These are phyloP conservation scores for Torulaspora quercuum DNA, from an alignment of 805 yeast genomes.

Conservation along the genomic window DNA sequence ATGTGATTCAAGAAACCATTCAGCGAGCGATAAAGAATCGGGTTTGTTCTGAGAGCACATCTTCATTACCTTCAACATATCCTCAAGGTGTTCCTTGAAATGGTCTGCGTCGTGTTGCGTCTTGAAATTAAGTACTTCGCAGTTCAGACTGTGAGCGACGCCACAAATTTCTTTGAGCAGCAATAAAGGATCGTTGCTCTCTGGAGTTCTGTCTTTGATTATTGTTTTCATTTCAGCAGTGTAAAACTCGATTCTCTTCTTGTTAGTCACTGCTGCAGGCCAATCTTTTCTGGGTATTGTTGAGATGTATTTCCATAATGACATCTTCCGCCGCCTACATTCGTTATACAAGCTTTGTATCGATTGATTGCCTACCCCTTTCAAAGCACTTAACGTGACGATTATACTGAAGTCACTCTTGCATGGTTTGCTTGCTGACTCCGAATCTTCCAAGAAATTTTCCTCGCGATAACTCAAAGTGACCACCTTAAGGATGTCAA, in stretches of 20 bases:
- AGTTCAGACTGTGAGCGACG: slow-evolving; percentile 38
- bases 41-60: slow-evolving; percentile 29
- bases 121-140: slow-evolving; percentile 23
- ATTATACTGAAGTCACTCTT: slow-evolving; percentile 31
- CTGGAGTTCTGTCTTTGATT: slow-evolving; percentile 12
- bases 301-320: slow-evolving; percentile 30
- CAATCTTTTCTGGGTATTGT: slow-evolving; percentile 15
- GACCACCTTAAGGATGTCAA: slow-evolving; percentile 47
- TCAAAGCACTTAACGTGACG: slow-evolving; percentile 25
- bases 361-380: slow-evolving; percentile 26
- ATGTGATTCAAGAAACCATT: slow-evolving; percentile 37
- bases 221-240: slow-evolving; percentile 22
- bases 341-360: slow-evolving; percentile 23
- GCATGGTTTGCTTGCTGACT: slow-evolving; percentile 4
- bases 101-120: slow-evolving; percentile 27
- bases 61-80: slow-evolving; percentile 40
- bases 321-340: slow-evolving; percentile 13
- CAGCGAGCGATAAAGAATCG: slow-evolving; percentile 22
- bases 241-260: slow-evolving; percentile 32
- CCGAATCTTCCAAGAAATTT: not conserved
- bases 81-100: slow-evolving; percentile 32
- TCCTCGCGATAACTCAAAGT: slow-evolving; percentile 15
- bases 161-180: slow-evolving; percentile 37
- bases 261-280: slow-evolving; percentile 19
- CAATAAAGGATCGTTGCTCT: slow-evolving; percentile 35